These are phyloP conservation scores for Candida tammaniensis DNA, from an alignment of 805 yeast genomes.

Conservation along the genomic window DNA sequence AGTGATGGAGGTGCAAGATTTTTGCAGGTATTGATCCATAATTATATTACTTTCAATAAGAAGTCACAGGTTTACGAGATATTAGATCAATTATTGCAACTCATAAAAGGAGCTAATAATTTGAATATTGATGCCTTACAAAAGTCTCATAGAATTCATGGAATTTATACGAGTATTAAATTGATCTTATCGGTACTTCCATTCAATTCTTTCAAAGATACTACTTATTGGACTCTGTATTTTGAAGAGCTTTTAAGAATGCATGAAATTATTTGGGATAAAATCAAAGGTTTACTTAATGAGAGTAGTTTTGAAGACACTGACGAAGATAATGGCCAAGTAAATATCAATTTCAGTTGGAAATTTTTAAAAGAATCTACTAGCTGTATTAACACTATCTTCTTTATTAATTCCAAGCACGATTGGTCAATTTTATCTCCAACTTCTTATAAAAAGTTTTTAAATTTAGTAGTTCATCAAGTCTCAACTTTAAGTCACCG, in stretches of 20 bases:
- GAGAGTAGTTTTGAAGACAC: constrained; percentile 11
- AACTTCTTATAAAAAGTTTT: no score
- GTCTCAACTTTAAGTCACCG: constrained; percentile 76
- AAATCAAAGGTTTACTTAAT: constrained; percentile 41
- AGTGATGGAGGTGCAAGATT: constrained; percentile 80
- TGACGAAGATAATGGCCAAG: constrained; percentile 39
- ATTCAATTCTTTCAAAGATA: background rate
- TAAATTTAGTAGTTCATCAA: constrained; percentile 61
- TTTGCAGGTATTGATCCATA: constrained; percentile 33
- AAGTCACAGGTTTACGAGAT: background rate
- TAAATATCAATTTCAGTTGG: constrained; percentile 71
- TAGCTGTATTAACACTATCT: constrained; percentile 45
- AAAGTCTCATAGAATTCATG: constrained; percentile 53
- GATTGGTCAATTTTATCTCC: no score
- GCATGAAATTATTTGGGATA: constrained; percentile 37
- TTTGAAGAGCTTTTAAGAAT: constrained; percentile 1
- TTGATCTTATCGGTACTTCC: constrained; percentile 29
- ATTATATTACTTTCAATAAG: background rate
- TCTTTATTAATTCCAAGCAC: no score
- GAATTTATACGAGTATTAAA: constrained; percentile 60
- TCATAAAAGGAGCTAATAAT: constrained; percentile 3
- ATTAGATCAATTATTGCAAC: background rate
- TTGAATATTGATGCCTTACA: constrained; percentile 1
- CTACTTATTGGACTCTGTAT: no score
- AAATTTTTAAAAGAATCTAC: constrained; percentile 79